Conservation (phyloP, 768 basidiomycete species). For the Goffeauzyma gilvescens region DNA sequence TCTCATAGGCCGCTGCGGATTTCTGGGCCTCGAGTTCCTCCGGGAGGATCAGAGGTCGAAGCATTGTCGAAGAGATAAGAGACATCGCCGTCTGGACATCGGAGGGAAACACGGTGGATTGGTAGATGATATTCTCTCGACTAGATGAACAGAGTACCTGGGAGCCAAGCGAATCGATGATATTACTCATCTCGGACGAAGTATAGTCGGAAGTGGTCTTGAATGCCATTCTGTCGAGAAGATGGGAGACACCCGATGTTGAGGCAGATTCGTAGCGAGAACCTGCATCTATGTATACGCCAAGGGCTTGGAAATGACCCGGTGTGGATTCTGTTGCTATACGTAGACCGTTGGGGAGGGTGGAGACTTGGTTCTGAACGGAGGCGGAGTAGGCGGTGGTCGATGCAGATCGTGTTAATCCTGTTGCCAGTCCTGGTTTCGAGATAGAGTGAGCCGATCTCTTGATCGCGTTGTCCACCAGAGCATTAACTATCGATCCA, state of each 20-base stretch:
- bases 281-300: constrained; percentile 84
- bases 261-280: constrained; percentile 62
- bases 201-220: constrained; percentile 66
- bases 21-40: constrained; percentile 70
- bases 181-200: constrained; percentile 56
- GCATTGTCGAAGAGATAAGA: constrained; percentile 76
- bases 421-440: no score
- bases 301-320: constrained; percentile 83
- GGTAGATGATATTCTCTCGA: constrained; percentile 91
- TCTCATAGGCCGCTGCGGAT: constrained; percentile 75
- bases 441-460: no score
- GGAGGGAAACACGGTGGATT: constrained; percentile 78
- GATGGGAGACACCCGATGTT: constrained; percentile 68
- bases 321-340: constrained; percentile 81
- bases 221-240: constrained; percentile 88
- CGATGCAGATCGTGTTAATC: no score
- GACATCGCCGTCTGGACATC: constrained; percentile 64
- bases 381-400: not conserved
- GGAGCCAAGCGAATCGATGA: constrained; percentile 67
- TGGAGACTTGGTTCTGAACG: constrained; percentile 39
- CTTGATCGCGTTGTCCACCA: no score
- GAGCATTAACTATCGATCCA: no score
- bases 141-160: constrained; percentile 81
- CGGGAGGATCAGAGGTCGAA: constrained; percentile 51
- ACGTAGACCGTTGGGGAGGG: constrained; percentile 72